Base-by-base conservation (phyloP, 352 stramenopile genomes). In the Thalassiosira delicatula region DNA sequence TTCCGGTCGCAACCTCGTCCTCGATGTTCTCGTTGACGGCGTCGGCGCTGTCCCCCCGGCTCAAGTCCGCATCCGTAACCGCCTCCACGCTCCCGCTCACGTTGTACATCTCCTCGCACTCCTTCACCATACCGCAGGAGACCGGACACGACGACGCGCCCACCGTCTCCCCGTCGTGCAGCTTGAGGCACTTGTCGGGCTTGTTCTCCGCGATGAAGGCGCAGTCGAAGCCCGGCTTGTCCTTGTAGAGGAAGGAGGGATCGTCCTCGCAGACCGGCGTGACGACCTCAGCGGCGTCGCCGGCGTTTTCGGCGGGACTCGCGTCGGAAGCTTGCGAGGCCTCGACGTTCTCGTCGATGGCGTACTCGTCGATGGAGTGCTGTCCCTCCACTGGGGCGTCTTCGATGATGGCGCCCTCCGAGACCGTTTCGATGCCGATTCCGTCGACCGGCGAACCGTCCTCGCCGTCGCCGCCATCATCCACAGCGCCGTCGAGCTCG, bases 171-270 rank as follows among this genome's bases (percentile, higher is more conserved):
- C 74, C 74, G 37, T 65, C 53, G 53, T 70, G 19, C 25, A 68
- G 12, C 44, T 82, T 82, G 9, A 46, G 21, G 44, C 74, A 82
- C 33, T 82, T 82, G 30, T 82, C 65, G 17, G 63, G 74, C 35
- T 82, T 82, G 35, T 66, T 71, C 2, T 25, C 21, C 30, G 30
- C 67, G 21, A 82, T 75, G 56, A 66, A 82, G 14, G 65, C 46
- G 53, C 74, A 82, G 46, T 42, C 33, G 21, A 59, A 76, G 12
- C 65, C 74, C 0, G 51, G 33, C 9, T 57, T 46, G 0, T 49
- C 53, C 65, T 82, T 82, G 74, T 76, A 82, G 1, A 76, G 46
- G 46, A 82, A 82, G 35, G 27, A 35, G 5, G 74, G 54, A 32
- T 82, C 65, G 27, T 82, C 74, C n/a, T 44, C 69, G 54, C 71